Base-by-base conservation (phyloP, 1,284 basidiomycete genomes). In the Rhodotorula sp. region DNA sequence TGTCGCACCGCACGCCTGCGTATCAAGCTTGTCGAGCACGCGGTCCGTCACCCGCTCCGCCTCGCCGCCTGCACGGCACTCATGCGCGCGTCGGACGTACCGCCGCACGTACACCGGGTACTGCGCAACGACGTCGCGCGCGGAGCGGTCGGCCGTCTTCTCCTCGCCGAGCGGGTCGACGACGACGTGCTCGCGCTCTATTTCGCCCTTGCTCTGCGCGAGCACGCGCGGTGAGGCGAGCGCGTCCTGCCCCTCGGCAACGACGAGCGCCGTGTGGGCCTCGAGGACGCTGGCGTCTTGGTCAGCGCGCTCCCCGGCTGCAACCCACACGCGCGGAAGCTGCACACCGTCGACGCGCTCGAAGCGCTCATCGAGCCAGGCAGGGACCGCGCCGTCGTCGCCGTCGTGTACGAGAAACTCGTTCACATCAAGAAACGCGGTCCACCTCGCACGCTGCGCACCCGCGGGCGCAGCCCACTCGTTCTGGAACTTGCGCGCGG, bases 371-470 rank as follows among this genome's bases (percentile, higher is more conserved):
- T 68, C 67, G 56, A 68, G 54, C 61, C 56, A 46, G 37, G 27
- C 61, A 21, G 27, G 39, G 39, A 62, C 44, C 27, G 61, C 39
- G 54, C n/a, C 55, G 22, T 44, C 48, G 19, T 50, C 27, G 48
- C 19, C n/a, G 56, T 53, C 39, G 44, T 48, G 60, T 4, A 46
- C 54, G 54, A 67, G 17, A 36, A 50, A 67, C 36, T 67, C 66
- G 54, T 67, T 60, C 34, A 62, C 50, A 53, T 67, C 66, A 54
- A 67, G 56, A 29, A 67, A 67, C n/a, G 61, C 56, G 44, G 48
- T 60, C 66, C 66, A 67, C 39, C 56, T 56, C 34, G 66, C 46
- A 22, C 13, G 41, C 17, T 22, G 27, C 41, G 29, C 37, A 7
- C 39, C 39, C 39, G 39, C 39, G 39, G 25, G 48, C 25, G 22